Conservation (phyloP, 2,329 filamentous ascomycete species). For the Apiospora aurea region DNA sequence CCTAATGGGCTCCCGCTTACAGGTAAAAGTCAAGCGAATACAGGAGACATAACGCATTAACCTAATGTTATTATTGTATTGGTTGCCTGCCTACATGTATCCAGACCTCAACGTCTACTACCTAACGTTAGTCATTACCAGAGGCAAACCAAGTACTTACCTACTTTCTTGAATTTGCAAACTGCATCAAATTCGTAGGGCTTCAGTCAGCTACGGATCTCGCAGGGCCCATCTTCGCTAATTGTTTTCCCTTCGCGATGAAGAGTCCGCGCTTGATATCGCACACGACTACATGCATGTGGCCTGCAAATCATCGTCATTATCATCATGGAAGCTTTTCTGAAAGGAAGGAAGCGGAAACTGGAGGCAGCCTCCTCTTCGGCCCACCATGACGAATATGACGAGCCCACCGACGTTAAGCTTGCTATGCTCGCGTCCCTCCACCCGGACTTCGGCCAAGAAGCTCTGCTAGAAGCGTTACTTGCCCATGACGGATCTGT, state of each 20-base stretch:
- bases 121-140: not conserved
- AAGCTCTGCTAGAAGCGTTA: conserved; percentile 78
- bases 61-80: not conserved
- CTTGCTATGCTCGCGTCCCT: conserved; percentile 84
- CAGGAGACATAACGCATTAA: not conserved
- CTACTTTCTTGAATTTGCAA: not conserved
- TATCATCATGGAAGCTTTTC: conserved; percentile 62
- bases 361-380: conserved; percentile 34
- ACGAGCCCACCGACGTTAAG: conserved; percentile 90
- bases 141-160: not conserved
- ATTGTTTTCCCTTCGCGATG: not conserved
- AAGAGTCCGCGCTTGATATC: not conserved
- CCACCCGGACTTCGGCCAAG: conserved; percentile 68
- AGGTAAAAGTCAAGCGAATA: not conserved
- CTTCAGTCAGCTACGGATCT: not conserved
- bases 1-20: not conserved
- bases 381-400: conserved; percentile 49
- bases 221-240: not conserved
- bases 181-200: not conserved
- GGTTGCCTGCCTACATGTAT: not conserved
- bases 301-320: not conserved
- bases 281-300: not conserved
- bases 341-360: conserved; percentile 62
- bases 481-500: conserved; percentile 82
- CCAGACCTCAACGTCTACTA: not conserved